Evolutionary conservation across 179 eudicot species (phyloP).

Genomic region (Carnegiea gigantea): DNA sequence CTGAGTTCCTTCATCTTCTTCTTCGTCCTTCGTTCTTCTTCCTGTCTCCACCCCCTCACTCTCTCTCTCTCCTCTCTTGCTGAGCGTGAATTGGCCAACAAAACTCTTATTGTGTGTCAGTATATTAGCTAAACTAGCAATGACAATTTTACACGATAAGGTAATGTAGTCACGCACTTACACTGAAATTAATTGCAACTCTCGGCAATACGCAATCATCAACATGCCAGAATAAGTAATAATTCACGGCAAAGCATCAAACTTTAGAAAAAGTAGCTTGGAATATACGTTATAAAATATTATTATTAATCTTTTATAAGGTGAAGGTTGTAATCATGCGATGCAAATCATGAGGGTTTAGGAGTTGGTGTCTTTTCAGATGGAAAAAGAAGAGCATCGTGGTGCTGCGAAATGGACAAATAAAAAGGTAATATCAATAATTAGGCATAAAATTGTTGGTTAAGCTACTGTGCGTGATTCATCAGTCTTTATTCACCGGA

Average conservation of each 20-base stretch:
- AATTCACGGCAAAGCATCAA: neutral
- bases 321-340: neutral
- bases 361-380: neutral
- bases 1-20: too few relatives aligned
- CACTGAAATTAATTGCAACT: neutral
- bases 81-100: too few relatives aligned
- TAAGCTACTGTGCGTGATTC: neutral
- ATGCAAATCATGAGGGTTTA: neutral
- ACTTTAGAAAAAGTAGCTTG: constrained; percentile 4
- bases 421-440: neutral
- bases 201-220: neutral
- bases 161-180: neutral
- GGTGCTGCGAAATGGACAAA: neutral
- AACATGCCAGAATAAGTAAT: neutral
- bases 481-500: neutral
- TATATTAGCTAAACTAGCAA: neutral
- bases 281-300: neutral
- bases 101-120: too few relatives aligned
- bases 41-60: too few relatives aligned
- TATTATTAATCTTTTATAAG: neutral
- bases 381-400: neutral
- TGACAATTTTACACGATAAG: neutral
- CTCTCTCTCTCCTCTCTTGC: too few relatives aligned
- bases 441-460: neutral
- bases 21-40: too few relatives aligned